Conservation (phyloP, 768 basidiomycete genomes). For the Lepiota brunneoincarnata region DNA sequence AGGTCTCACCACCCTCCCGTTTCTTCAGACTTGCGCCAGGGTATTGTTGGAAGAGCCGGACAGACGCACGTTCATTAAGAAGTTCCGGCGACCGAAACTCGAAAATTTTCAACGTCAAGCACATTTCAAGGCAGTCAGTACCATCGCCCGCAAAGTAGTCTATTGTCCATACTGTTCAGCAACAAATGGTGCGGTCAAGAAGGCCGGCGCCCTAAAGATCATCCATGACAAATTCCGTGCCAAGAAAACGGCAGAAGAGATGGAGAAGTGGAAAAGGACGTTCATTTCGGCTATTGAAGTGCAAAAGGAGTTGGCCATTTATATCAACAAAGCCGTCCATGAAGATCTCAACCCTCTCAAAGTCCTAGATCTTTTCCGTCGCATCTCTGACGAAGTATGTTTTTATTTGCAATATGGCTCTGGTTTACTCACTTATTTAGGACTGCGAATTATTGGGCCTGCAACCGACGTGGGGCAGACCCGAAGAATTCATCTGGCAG, state of each 20-base stretch:
- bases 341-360: constrained; percentile 96
- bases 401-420: background rate
- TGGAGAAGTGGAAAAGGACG: constrained; percentile 82
- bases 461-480: constrained; percentile 83
- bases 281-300: constrained; percentile 82
- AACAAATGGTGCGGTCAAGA: constrained; percentile 95
- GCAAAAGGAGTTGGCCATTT: constrained; percentile 82
- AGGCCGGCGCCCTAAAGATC: constrained; percentile 91
- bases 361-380: constrained; percentile 86
- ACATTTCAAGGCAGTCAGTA: constrained; percentile 81
- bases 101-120: constrained; percentile 90
- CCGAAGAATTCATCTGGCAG: constrained; percentile 98
- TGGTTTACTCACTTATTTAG: constrained; percentile 31
- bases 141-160: constrained; percentile 83
- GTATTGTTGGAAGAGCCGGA: constrained; percentile 88
- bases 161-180: constrained; percentile 93
- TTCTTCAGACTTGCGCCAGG: constrained; percentile 77
- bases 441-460: constrained; percentile 95
- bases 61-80: constrained; percentile 77
- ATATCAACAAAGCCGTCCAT: constrained; percentile 82
- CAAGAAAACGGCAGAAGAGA: constrained; percentile 86
- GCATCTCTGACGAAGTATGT: constrained; percentile 86
- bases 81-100: constrained; percentile 87
- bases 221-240: constrained; percentile 97
- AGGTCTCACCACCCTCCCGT: background rate